Evolutionary conservation across 2,329 filamentous ascomycete species (phyloP), one percentile per base, ranked within the genome.

Genomic region (Xylariaceae sp.): DNA sequence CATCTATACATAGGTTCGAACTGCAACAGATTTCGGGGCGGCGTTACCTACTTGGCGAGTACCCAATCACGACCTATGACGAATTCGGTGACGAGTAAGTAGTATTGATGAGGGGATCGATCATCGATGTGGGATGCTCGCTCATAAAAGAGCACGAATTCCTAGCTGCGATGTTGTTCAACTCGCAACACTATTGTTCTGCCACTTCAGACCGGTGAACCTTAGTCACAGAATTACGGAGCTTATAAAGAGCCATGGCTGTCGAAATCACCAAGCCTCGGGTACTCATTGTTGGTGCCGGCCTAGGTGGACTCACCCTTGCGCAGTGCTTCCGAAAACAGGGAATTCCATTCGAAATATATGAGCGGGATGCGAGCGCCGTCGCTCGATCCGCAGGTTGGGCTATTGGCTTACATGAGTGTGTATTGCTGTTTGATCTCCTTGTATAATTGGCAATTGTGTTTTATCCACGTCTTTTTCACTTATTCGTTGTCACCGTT

Each of bases 371-470:
- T n/a, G 18, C 48, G 2, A 44, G 41, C 5, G 44, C 52, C 9
- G n/a, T 48, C 18, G 52, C 60, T 23, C 54, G 61, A 3, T 46
- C 53, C 12, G 44, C 54, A 44, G 62, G 63, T 23, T 65, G 63
- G 63, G 61, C 60, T 1, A 59, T 64, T 42, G 61, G 44, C 12
- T 29, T 65, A 51, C 63, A 65, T 42, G 40, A 51, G 63, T 65
- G 20, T 50, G 61, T 40, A 16, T 12, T 10, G 21, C 14, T 0
- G 16, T 29, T 5, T 18, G 19, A 20, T 21, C 20, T 10, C 6
- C 18, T 43, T n/a, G 32, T 3, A 37, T 37, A 14, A 37, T 3
- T 4, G 9, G 23, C n/a, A 26, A 12, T 7, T 20, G 10, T 18
- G 21, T 20, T 2, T 23, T 3, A 20, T 7, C 7, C 12, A 10